These are phyloP conservation scores for Alternaria triticimaculans DNA, from an alignment of 2,329 filamentous ascomycete genomes.

Conservation along the genomic window DNA sequence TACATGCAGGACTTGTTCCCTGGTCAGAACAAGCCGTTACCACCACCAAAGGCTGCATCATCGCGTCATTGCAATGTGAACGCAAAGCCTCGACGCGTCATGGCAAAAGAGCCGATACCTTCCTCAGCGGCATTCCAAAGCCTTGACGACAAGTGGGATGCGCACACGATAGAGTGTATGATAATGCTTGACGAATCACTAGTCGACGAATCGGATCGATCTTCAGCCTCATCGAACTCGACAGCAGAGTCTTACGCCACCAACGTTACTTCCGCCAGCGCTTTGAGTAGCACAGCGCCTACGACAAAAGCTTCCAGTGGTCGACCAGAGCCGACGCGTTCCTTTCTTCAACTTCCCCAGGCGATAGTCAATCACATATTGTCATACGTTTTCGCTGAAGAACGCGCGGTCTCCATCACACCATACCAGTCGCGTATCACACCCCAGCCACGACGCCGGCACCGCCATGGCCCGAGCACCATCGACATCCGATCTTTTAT, in stretches of 20 bases:
- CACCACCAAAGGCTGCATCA: neutral
- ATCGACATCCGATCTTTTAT: constrained; percentile 28
- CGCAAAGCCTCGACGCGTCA: neutral
- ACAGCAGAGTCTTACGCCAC: constrained; percentile 9
- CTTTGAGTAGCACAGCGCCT: neutral
- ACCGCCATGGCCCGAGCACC: constrained; percentile 23
- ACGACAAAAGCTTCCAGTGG: neutral
- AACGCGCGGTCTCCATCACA: constrained; percentile 21
- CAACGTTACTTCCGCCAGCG: neutral
- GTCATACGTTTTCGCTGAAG: constrained; percentile 24
- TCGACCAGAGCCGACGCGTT: constrained; percentile 1
- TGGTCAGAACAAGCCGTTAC: constrained; percentile 12
- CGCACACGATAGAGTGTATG: constrained; percentile 1
- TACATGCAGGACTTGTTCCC: constrained; percentile 9
- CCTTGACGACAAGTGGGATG: neutral
- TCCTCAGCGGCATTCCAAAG: neutral
- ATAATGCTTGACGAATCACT: constrained; percentile 7
- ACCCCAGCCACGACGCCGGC: constrained; percentile 23
- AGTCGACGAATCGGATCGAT: neutral
- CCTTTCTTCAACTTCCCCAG: constrained; percentile 20
- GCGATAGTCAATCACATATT: constrained; percentile 29
- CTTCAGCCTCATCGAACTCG: constrained; percentile 12
- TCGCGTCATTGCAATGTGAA: neutral
- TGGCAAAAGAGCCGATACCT: neutral
- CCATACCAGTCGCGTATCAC: constrained; percentile 14